Evolutionary conservation across 768 basidiomycete species (phyloP).

Genomic region (Termitomyces heimii): DNA sequence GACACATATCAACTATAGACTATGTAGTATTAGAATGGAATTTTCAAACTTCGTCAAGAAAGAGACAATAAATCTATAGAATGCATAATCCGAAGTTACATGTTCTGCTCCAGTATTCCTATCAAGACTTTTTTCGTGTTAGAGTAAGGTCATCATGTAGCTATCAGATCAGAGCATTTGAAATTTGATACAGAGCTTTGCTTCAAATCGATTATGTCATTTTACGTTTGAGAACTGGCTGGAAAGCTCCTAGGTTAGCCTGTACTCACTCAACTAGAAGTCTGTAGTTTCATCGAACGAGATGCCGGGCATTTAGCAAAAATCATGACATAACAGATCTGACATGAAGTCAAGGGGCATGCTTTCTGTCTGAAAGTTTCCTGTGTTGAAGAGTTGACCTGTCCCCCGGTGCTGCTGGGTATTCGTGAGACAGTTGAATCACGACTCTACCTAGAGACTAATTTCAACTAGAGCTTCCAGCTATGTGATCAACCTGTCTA

Average conservation of each 20-base stretch:
- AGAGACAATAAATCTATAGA: background rate
- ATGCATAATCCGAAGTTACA: too few relatives aligned
- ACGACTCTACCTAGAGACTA: slow-evolving; percentile 12
- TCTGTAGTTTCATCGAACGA: too few relatives aligned
- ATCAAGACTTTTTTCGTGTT: too few relatives aligned
- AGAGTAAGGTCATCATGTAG: background rate
- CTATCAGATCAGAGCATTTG: background rate
- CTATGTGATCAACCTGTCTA: too few relatives aligned
- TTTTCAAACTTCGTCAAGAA: background rate
- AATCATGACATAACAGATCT: too few relatives aligned
- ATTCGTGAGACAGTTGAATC: background rate
- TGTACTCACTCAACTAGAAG: too few relatives aligned
- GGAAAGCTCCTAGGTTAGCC: background rate
- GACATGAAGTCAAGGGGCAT: too few relatives aligned
- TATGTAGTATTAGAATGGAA: background rate
- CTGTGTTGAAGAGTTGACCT: too few relatives aligned
- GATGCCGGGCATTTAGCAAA: too few relatives aligned
- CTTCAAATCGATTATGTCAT: background rate
- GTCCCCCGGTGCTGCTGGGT: too few relatives aligned
- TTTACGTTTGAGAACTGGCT: background rate
- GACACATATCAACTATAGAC: background rate
- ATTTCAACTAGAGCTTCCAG: background rate
- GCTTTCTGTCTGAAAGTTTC: too few relatives aligned
- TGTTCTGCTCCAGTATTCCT: too few relatives aligned
- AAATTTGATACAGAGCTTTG: background rate